Evolutionary conservation across 2,329 filamentous ascomycete genomes (phyloP).

Genomic region (Colletotrichum eremochloae): DNA sequence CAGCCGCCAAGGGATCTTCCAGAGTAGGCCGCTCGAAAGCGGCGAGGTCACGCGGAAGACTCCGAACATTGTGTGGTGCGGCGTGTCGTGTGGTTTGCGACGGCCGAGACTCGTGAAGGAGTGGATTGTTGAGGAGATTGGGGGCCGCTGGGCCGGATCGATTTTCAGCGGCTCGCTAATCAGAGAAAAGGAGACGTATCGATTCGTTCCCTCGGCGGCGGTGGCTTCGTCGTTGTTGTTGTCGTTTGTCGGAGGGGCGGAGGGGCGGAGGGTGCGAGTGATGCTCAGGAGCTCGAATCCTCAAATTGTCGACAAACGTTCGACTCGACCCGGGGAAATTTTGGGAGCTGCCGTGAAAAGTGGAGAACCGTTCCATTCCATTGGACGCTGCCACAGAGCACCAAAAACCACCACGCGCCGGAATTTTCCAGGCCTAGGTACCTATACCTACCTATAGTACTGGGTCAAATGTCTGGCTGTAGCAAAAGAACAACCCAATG

Average conservation of each 20-base stretch:
- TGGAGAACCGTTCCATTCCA: constrained; percentile 7
- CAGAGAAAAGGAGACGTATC: no score
- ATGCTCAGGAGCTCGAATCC: constrained; percentile 1
- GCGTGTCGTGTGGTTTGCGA: constrained; percentile 7
- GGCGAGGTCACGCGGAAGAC: constrained; percentile 84
- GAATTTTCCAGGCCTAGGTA: constrained; percentile 32
- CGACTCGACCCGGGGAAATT: constrained; percentile 27
- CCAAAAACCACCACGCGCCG: constrained; percentile 1
- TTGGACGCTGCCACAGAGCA: constrained; percentile 3
- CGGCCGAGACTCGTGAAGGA: not conserved
- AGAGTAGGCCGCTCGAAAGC: constrained; percentile 84
- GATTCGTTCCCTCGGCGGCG: not conserved
- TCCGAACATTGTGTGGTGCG: constrained; percentile 77
- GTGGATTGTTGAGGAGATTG: not conserved
- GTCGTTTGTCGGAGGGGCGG: constrained; percentile 18
- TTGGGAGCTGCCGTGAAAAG: constrained; percentile 33
- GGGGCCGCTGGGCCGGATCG: not conserved
- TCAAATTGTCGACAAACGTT: constrained; percentile 17
- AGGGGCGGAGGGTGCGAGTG: not conserved
- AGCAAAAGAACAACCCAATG: no score
- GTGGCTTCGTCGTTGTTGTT: not conserved
- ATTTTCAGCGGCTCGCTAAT: not conserved
- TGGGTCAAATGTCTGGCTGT: no score
- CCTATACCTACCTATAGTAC: not conserved
- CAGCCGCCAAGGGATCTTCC: constrained; percentile 98